Conservation (phyloP, 768 basidiomycete species). For the Suillus fuscotomentosus region DNA sequence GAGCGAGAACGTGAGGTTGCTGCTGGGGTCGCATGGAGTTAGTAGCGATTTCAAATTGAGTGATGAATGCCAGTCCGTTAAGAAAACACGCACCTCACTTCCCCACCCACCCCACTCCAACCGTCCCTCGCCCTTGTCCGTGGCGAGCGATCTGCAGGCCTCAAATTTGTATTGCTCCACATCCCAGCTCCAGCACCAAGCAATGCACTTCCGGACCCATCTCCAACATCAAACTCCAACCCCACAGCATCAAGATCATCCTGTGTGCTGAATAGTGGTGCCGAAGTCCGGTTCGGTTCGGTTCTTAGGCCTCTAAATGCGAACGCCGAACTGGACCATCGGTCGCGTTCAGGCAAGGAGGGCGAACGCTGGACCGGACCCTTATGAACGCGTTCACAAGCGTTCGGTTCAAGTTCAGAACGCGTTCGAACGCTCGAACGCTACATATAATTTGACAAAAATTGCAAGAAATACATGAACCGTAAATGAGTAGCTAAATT, state of each 20-base stretch:
- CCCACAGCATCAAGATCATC: slow-evolving; percentile 8
- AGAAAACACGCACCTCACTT: slow-evolving; percentile 55
- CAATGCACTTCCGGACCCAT: not conserved
- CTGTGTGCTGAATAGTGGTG: not conserved
- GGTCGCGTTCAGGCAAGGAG: no score
- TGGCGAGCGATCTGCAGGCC: slow-evolving; percentile 47
- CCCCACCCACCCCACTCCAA: slow-evolving; percentile 59
- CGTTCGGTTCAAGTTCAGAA: no score
- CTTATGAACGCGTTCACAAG: no score
- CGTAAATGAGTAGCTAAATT: no score
- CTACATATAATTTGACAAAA: no score
- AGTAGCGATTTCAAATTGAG: slow-evolving; percentile 2
- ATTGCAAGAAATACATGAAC: no score
- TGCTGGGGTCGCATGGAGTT: slow-evolving; percentile 42
- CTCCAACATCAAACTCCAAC: not conserved
- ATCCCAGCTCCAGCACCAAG: slow-evolving; percentile 8
- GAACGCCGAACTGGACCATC: no score
- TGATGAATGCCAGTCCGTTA: not conserved
- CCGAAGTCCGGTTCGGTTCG: no score
- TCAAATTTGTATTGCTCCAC: slow-evolving; percentile 40
- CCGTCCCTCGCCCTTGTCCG: slow-evolving; percentile 76
- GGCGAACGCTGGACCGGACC: no score
- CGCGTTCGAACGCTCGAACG: no score
- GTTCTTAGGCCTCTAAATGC: no score
- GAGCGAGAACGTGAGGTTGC: slow-evolving; percentile 80